Conservation (phyloP, 2,329 filamentous ascomycete species). For the Gnomoniopsis sp. region DNA sequence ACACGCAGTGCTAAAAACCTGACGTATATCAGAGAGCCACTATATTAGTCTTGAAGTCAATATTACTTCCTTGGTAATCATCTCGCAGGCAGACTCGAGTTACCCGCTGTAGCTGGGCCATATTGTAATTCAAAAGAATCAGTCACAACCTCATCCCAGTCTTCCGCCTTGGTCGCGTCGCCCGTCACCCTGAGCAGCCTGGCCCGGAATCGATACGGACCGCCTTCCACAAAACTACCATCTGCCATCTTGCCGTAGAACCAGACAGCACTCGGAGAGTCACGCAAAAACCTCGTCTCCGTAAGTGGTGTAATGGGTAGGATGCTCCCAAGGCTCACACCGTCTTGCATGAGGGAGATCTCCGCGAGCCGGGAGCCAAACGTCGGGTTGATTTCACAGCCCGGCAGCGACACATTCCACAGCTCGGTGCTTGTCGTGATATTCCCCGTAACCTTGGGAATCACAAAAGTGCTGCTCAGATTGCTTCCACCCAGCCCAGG, state of each 20-base stretch:
- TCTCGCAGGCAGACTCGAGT: not conserved
- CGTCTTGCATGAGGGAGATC: constrained; percentile 6
- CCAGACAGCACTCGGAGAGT: not conserved
- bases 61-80: not conserved
- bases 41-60: too few species aligned
- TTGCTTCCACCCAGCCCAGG: not conserved
- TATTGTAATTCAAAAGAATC: constrained; percentile 6
- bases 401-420: constrained; percentile 6
- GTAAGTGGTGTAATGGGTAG: not conserved
- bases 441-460: constrained; percentile 8
- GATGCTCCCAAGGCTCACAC: constrained; percentile 8
- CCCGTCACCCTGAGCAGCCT: constrained; percentile 24
- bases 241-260: constrained; percentile 22
- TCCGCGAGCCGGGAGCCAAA: constrained; percentile 1
- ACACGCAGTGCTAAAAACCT: not conserved
- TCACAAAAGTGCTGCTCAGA: constrained; percentile 7
- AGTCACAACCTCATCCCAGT: constrained; percentile 21
- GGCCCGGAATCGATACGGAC: constrained; percentile 23
- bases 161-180: constrained; percentile 20
- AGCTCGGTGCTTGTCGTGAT: constrained; percentile 7
- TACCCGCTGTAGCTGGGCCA: not conserved
- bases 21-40: not conserved
- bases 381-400: not conserved
- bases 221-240: constrained; percentile 21
- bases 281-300: not conserved